Percentiles rank a stretch among this genome's conserved stretches.
Conservation (phyloP, 345 rosid genomes). For the Moringa oleifera region DNA sequence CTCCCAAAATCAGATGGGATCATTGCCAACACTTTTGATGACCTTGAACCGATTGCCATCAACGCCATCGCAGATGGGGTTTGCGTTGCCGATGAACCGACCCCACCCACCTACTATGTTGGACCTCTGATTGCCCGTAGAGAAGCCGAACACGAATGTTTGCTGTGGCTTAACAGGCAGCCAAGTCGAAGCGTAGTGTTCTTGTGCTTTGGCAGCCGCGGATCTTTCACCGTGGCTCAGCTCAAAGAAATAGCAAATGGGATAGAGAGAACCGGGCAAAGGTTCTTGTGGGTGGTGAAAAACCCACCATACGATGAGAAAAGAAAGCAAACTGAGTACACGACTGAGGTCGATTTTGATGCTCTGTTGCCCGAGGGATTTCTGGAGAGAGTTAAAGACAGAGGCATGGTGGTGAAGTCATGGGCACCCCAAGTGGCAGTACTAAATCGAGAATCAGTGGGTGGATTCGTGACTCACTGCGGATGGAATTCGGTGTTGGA, state of each 20-base stretch:
- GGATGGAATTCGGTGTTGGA: constrained; percentile 75
- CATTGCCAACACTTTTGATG: not conserved
- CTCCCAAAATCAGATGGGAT: not conserved
- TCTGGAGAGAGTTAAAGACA: constrained; percentile 25
- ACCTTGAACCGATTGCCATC: not conserved
- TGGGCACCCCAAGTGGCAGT: constrained; percentile 66
- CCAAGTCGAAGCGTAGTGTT: constrained; percentile 32
- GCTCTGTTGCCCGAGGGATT: constrained; percentile 41
- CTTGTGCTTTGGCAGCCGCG: constrained; percentile 44
- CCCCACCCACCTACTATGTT: constrained; percentile 23
- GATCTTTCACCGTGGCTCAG: constrained; percentile 30
- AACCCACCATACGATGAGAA: constrained; percentile 26
- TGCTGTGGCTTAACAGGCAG: constrained; percentile 37
- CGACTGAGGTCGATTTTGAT: constrained; percentile 22
- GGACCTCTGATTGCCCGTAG: constrained; percentile 23
- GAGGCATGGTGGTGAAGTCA: constrained; percentile 41
- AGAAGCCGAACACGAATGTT: constrained; percentile 6
- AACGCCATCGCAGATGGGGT: not conserved
- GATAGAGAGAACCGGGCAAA: constrained; percentile 33
- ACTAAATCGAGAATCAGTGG: constrained; percentile 39
- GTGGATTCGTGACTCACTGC: constrained; percentile 66
- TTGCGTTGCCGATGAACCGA: constrained; percentile 9
- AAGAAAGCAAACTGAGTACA: not conserved
- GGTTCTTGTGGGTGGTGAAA: constrained; percentile 53
- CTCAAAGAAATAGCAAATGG: constrained; percentile 42